Conservation (phyloP, 2,329 filamentous ascomycete genomes). For the Diaporthe aspalathi region DNA sequence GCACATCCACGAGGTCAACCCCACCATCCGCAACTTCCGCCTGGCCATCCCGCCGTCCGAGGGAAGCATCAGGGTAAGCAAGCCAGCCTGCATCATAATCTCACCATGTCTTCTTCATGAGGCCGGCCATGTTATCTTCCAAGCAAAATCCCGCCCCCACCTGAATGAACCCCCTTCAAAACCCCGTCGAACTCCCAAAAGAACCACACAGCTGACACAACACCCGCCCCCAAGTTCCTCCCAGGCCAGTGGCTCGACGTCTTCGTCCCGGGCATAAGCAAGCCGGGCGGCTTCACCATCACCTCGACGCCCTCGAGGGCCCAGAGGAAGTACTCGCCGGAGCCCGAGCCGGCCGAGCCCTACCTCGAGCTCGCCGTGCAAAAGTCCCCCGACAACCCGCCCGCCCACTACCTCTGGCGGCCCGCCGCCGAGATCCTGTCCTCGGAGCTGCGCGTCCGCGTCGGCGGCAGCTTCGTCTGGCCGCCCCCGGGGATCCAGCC, state of each 20-base stretch:
- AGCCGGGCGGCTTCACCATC: conserved; percentile 89
- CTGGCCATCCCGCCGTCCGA: conserved; percentile 66
- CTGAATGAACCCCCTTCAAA: no score
- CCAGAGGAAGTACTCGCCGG: conserved; percentile 4
- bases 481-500: conserved; percentile 68
- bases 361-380: conserved; percentile 86
- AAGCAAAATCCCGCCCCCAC: no score
- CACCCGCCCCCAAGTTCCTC: conserved; percentile 71
- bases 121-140: no score
- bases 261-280: conserved; percentile 74
- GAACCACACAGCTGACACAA: conserved; percentile 34
- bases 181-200: accelerated
- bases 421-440: conserved; percentile 66
- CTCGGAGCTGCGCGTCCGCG: conserved; percentile 71
- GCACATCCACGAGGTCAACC: conserved; percentile 73
- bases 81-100: neutral
- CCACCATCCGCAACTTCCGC: conserved; percentile 74
- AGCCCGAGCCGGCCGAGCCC: conserved; percentile 38
- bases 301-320: conserved; percentile 77
- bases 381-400: conserved; percentile 74
- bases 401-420: conserved; percentile 82
- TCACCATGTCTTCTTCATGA: no score
- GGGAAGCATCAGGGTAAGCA: conserved; percentile 60
- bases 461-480: conserved; percentile 86
- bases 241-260: conserved; percentile 93